Evolutionary conservation across 306 rosid genomes (phyloP).

Genomic region (Lathyrus aphaca): DNA sequence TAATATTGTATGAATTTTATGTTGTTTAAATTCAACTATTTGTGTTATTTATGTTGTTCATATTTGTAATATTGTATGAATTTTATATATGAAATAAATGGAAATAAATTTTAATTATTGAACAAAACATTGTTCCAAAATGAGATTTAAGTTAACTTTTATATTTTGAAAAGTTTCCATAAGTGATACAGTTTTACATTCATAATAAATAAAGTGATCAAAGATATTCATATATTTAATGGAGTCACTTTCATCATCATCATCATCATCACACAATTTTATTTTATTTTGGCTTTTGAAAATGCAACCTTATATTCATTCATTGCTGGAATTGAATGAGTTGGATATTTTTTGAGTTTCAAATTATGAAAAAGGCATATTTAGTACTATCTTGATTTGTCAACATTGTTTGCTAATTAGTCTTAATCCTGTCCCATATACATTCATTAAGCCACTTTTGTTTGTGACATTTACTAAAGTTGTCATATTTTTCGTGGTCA

Average conservation of each 20-base stretch:
- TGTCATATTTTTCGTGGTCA: constrained; percentile 24
- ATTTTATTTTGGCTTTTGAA: constrained; percentile 10
- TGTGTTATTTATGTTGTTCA: neutral
- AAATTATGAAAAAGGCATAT: neutral
- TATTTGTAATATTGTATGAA: constrained; percentile 19
- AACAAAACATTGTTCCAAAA: neutral
- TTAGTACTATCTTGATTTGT: neutral
- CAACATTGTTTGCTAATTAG: constrained; percentile 15
- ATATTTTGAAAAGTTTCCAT: too few relatives aligned
- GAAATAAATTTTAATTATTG: neutral
- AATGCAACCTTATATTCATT: neutral
- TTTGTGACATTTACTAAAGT: neutral
- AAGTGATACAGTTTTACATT: neutral
- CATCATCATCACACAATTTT: neutral
- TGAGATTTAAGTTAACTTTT: neutral
- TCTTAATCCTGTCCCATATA: neutral
- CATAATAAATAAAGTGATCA: neutral
- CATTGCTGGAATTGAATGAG: constrained; percentile 5
- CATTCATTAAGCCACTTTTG: neutral
- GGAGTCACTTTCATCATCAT: too few relatives aligned
- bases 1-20: constrained; percentile 23
- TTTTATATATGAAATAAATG: constrained; percentile 31
- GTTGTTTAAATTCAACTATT: neutral
- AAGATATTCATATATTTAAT: too few relatives aligned
- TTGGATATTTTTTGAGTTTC: constrained; percentile 1